These are phyloP conservation scores for Akanthomyces uredinophilus DNA, from an alignment of 2,329 filamentous ascomycete species.

Conservation along the genomic window DNA sequence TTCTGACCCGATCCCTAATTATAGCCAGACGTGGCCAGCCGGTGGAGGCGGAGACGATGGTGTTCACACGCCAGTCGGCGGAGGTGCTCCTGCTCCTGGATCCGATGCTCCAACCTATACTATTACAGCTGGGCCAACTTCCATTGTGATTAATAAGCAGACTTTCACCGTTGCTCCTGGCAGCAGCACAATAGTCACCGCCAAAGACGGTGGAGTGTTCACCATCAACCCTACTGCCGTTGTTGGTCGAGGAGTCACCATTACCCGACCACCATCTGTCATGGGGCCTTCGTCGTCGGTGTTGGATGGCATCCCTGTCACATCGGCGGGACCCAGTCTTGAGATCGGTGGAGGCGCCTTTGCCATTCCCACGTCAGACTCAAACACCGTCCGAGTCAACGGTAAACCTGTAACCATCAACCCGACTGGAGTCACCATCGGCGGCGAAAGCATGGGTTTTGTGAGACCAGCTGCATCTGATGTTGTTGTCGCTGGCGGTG, in stretches of 20 bases:
- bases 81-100: slow-evolving; percentile 5
- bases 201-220: slow-evolving; percentile 38
- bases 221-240: slow-evolving; percentile 44
- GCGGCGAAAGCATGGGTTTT: slow-evolving; percentile 34
- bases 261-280: slow-evolving; percentile 36
- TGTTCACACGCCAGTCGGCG: not conserved
- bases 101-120: slow-evolving; percentile 27
- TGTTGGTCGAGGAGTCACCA: slow-evolving; percentile 38
- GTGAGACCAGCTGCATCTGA: slow-evolving; percentile 31
- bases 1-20: slow-evolving; percentile 24
- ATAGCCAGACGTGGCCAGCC: slow-evolving; percentile 6
- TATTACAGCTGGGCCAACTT: slow-evolving; percentile 39
- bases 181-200: slow-evolving; percentile 37
- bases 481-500: slow-evolving; percentile 43
- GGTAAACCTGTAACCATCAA: slow-evolving; percentile 31
- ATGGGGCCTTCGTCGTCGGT: slow-evolving; percentile 29
- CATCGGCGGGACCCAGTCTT: slow-evolving; percentile 36
- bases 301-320: slow-evolving; percentile 36
- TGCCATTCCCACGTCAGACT: slow-evolving; percentile 30
- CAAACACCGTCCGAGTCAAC: slow-evolving; percentile 31
- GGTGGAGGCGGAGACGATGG: not conserved
- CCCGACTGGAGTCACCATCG: slow-evolving; percentile 31
- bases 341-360: slow-evolving; percentile 40
- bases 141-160: slow-evolving; percentile 43
- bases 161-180: slow-evolving; percentile 37